These are phyloP conservation scores for Saccharum spontaneum DNA, from an alignment of 176 grass and related monocot genomes.

Conservation along the genomic window DNA sequence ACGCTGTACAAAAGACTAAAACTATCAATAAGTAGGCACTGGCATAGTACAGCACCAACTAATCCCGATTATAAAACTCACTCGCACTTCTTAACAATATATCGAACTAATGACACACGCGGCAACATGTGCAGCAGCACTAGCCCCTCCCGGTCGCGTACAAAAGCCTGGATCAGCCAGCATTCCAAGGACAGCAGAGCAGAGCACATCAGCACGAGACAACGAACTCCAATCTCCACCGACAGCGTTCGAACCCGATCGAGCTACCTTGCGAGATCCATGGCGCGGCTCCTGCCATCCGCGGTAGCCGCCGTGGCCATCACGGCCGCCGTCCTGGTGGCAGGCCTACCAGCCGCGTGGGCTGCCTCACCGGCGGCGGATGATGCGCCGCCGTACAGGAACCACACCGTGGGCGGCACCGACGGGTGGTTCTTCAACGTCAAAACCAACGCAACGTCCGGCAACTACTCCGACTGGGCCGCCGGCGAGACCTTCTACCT, in stretches of 20 bases:
- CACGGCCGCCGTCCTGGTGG: not conserved
- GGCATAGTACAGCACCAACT: too few relatives aligned
- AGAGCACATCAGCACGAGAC: not conserved
- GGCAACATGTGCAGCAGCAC: not conserved
- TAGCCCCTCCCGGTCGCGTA: not conserved
- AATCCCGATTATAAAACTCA: too few relatives aligned
- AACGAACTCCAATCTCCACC: not conserved
- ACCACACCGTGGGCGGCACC: conserved; percentile 70
- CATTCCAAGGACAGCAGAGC: not conserved
- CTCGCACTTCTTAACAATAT: not conserved
- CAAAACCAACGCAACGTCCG: conserved; percentile 46
- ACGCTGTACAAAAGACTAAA: too few relatives aligned
- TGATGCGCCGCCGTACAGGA: conserved; percentile 47
- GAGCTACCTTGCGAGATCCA: not conserved
- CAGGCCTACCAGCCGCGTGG: not conserved
- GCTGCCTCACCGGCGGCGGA: not conserved
- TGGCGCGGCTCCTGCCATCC: conserved; percentile 5
- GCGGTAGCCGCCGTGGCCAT: not conserved
- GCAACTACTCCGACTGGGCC: conserved; percentile 79
- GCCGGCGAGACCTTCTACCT: conserved; percentile 66
- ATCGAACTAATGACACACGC: not conserved
- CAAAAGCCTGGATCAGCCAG: not conserved
- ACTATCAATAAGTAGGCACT: too few relatives aligned
- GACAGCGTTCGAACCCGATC: not conserved
- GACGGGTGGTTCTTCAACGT: conserved; percentile 77